Percentiles rank a stretch among this genome's conserved stretches.
These are phyloP conservation scores for Blumeria graminis DNA, from an alignment of 2,329 filamentous ascomycete species.

Conservation along the genomic window DNA sequence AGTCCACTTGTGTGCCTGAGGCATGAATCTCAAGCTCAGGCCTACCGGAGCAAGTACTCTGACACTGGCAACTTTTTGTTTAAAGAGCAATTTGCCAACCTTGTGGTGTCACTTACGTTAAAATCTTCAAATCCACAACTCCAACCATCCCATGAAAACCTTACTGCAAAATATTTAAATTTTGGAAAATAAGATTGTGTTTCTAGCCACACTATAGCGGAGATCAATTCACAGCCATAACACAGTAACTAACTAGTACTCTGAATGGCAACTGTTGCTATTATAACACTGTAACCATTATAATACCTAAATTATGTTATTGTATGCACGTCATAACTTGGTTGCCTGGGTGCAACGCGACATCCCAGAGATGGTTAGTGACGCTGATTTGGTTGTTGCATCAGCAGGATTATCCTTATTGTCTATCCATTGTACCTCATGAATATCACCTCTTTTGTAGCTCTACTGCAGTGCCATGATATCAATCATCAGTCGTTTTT, in stretches of 20 bases:
- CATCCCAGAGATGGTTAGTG: too few species aligned
- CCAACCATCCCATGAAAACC: background rate
- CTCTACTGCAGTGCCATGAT: background rate
- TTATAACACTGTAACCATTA: too few species aligned
- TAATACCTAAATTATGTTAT: too few species aligned
- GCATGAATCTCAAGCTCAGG: background rate
- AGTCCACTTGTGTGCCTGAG: too few species aligned
- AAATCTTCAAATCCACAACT: background rate
- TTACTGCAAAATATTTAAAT: background rate
- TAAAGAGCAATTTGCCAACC: background rate
- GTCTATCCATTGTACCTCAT: background rate
- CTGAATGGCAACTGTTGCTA: too few species aligned
- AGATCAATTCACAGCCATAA: background rate
- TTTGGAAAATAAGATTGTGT: background rate
- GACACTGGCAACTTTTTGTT: background rate
- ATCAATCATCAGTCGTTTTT: constrained; percentile 1
- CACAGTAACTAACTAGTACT: background rate
- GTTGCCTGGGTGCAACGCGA: too few species aligned
- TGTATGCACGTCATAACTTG: too few species aligned
- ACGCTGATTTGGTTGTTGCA: background rate
- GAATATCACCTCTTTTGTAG: background rate
- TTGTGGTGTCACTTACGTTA: background rate
- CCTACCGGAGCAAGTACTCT: background rate
- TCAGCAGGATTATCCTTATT: background rate
- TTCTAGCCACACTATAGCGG: background rate